phyloP scores from a whole-genome alignment of 176 grass and related monocot species.

The Neostapfia colusana region DNA sequence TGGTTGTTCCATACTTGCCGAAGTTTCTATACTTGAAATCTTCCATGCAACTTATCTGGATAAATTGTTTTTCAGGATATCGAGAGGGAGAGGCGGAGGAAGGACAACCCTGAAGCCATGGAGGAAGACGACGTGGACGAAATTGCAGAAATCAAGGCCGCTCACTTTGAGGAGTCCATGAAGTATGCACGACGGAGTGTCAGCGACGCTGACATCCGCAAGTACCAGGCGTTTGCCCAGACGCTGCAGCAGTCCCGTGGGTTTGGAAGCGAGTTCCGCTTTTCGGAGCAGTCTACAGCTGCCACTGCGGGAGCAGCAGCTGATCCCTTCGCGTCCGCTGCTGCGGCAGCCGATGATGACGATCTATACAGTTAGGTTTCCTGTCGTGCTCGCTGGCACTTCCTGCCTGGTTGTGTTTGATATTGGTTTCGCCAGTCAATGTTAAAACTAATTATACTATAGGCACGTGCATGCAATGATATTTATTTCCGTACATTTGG shows the following conservation, averaged over 20 bases:
- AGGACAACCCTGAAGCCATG: conserved; percentile 76
- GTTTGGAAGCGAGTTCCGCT: conserved; percentile 80
- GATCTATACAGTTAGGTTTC: conserved; percentile 68
- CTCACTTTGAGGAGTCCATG: conserved; percentile 83
- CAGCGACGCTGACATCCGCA: conserved; percentile 70
- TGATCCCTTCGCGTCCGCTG: conserved; percentile 51
- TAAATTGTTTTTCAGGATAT: conserved; percentile 54
- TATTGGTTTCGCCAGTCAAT: conserved; percentile 22
- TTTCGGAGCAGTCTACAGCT: conserved; percentile 44
- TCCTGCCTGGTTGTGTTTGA: conserved; percentile 6
- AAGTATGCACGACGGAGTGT: conserved; percentile 77
- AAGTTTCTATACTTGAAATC: neutral
- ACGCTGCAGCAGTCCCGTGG: conserved; percentile 81
- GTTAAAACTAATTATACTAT: conserved; percentile 35
- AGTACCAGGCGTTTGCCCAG: conserved; percentile 81
- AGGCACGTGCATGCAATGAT: conserved; percentile 37
- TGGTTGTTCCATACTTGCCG: neutral
- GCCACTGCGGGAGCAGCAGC: conserved; percentile 29
- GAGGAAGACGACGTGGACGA: conserved; percentile 70
- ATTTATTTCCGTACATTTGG: conserved; percentile 41
- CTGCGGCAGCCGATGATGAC: conserved; percentile 54
- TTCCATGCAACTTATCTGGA: neutral
- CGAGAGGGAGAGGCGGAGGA: conserved; percentile 63
- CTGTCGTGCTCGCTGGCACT: neutral
- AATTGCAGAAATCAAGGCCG: conserved; percentile 67